Base-by-base conservation (phyloP, 129 eudicot species). In the Scalesia atractyloides region DNA sequence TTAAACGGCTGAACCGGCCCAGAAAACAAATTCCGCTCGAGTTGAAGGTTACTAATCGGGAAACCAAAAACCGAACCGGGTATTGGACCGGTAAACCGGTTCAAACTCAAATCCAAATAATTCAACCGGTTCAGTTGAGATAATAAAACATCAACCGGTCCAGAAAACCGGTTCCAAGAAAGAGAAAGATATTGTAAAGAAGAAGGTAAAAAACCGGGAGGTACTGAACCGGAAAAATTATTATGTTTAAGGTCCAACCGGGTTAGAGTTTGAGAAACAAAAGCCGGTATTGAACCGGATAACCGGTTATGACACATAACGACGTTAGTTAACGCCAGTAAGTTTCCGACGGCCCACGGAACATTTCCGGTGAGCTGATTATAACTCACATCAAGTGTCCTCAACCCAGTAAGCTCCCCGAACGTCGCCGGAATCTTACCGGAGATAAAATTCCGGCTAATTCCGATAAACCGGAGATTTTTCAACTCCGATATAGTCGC, bases 381-480 rank as follows among this genome's bases (percentile, higher is more conserved):
- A 73, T 84, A 88, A 61, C 97, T 91, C 26, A 91, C 88, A 75
- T 91, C 97, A 2, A 91, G 86, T 15, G 97, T 91, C 24, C 84
- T 76, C 12, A 88, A 72, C 60, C 73, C 73, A 0, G 74, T 83
- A 43, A 91, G 85, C 70, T 73, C 62, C 5, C 90, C 87, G 0
- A 91, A 54, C 11, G 78, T 20, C 5, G 80, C 85, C 63, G 96
- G 97, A 15, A 91, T 82, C 9, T 66, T 66, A 5, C 97, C 97
- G 73, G 97, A 86, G 75, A 91, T 63, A 44, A 82, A 86, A 19
- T 91, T 91, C 69, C 87, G 80, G 57, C 88, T 82, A 11, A 91
- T 57, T 0, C 80, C 96, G 2, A 91, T 66, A 61, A 91, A 88
- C 77, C 88, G 64, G 7, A 91, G 88, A 9, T 66, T 73, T 49